A percentile compares a stretch with the other conserved stretches of the same genome.
phyloP scores from a whole-genome alignment of 2,329 filamentous ascomycete species.

The Trichoderma semiorbis region DNA sequence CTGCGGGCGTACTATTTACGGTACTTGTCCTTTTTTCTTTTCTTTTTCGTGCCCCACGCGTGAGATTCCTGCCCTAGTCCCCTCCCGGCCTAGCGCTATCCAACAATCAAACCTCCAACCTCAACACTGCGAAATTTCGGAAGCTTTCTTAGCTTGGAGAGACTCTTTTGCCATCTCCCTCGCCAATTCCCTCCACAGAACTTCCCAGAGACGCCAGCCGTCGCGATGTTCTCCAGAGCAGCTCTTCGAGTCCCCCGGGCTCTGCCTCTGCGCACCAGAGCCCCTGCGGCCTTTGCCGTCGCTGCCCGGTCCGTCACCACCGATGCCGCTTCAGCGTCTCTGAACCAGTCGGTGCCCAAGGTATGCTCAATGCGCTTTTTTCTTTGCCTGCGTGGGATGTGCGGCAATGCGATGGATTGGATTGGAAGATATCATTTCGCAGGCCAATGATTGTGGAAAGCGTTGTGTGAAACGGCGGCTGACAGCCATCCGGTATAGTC shows the following conservation, averaged over 20 bases:
- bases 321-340: conserved; percentile 86
- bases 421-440: neutral
- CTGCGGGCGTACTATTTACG: neutral
- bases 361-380: conserved; percentile 27
- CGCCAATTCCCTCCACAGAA: conserved; percentile 30
- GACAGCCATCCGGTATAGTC: conserved; percentile 52
- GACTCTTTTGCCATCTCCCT: conserved; percentile 30
- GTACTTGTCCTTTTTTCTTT: neutral
- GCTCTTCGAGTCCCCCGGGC: conserved; percentile 61
- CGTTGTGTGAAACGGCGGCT: conserved; percentile 10
- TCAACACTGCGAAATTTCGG: conserved; percentile 46
- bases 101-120: conserved; percentile 41
- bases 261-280: conserved; percentile 53
- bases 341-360: conserved; percentile 67
- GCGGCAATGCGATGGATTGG: neutral
- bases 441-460: neutral
- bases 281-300: conserved; percentile 42
- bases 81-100: conserved; percentile 31
- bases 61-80: conserved; percentile 24
- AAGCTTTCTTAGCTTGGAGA: conserved; percentile 33
- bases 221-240: conserved; percentile 68
- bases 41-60: neutral
- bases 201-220: conserved; percentile 33
- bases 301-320: conserved; percentile 82
- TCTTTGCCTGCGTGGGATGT: neutral